Conservation (phyloP, 176 grass and related monocot genomes). For the Panicum miliaceum region DNA sequence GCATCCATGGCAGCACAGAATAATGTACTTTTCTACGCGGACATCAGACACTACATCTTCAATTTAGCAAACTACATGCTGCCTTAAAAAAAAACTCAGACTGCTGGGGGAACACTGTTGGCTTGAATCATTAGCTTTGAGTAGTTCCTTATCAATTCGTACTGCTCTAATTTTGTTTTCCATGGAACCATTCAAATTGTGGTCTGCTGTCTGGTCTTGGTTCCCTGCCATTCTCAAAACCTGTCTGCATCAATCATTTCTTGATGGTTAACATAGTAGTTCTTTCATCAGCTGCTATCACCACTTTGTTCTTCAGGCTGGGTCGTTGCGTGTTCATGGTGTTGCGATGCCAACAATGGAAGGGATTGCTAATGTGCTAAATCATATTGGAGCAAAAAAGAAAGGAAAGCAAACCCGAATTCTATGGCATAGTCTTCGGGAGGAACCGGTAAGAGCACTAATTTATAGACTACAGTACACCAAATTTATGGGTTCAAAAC, state of each 20-base stretch:
- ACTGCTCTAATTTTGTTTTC: conserved; percentile 35
- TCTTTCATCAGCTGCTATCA: not conserved
- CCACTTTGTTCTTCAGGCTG: conserved; percentile 62
- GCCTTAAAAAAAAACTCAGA: not conserved
- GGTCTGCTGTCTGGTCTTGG: not conserved
- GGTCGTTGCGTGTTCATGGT: conserved; percentile 90
- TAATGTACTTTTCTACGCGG: not conserved
- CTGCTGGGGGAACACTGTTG: not conserved
- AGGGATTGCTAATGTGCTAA: conserved; percentile 93
- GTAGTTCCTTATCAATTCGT: not conserved
- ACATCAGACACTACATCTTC: not conserved
- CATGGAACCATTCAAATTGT: not conserved
- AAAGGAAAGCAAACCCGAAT: conserved; percentile 76
- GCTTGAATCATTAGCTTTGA: not conserved
- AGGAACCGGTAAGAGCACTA: conserved; percentile 80
- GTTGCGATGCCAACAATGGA: conserved; percentile 95
- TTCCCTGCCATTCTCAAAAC: conserved; percentile 13
- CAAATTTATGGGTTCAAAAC: not conserved
- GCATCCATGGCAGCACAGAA: not conserved
- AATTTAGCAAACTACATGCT: not conserved
- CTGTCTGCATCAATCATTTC: not conserved
- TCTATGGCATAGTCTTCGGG: conserved; percentile 94
- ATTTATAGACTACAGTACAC: conserved; percentile 23
- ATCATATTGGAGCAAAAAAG: conserved; percentile 86
- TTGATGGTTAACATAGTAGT: not conserved